phyloP scores from a whole-genome alignment of 148 eudicot genomes.

The Rhododendron williamsianum region DNA sequence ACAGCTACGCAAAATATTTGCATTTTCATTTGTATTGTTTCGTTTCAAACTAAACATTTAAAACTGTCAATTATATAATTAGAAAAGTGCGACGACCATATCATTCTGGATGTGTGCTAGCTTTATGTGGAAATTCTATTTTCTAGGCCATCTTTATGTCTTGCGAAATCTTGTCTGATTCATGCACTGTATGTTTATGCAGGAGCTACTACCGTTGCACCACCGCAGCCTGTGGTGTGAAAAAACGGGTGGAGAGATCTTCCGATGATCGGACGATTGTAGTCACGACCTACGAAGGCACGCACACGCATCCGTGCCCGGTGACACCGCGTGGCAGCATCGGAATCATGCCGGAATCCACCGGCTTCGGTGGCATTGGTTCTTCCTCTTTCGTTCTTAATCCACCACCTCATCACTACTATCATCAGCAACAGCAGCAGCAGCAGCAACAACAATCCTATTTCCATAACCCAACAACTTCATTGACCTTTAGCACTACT shows the following conservation, averaged over 20 bases:
- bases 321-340: constrained; percentile 38
- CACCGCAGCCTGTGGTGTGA: constrained; percentile 68
- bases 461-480: constrained; percentile 19
- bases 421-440: not conserved
- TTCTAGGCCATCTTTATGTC: not conserved
- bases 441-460: constrained; percentile 14
- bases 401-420: constrained; percentile 15
- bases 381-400: constrained; percentile 8
- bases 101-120: not conserved
- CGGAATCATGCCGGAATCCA: constrained; percentile 30
- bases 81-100: not conserved
- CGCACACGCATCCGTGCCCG: constrained; percentile 75
- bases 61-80: too few species aligned
- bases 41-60: not conserved
- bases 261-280: constrained; percentile 56
- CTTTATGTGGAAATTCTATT: not conserved
- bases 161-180: not conserved
- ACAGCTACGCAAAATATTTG: too few species aligned
- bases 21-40: not conserved
- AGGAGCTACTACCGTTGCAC: constrained; percentile 99
- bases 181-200: not conserved
- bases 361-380: constrained; percentile 16
- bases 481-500: constrained; percentile 5
- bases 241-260: constrained; percentile 80
- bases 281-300: constrained; percentile 85